Evolutionary conservation across 2,329 filamentous ascomycete species (phyloP), one percentile per base, ranked within the genome.

Genomic region (Atkinsonella hypoxylon): DNA sequence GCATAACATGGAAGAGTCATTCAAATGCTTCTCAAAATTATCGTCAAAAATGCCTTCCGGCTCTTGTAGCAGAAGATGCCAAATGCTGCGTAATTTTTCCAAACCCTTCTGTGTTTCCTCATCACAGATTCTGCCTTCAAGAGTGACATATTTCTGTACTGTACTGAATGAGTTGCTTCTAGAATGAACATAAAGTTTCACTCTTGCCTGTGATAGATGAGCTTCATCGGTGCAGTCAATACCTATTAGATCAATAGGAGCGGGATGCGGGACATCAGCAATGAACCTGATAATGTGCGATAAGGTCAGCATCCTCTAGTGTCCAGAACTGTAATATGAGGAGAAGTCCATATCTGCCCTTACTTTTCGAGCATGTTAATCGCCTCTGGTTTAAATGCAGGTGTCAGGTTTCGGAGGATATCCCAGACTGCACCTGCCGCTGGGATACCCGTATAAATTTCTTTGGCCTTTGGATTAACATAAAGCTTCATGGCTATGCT

Each of bases 21-120:
- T 52, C 6, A 53, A 12, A 15, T 50, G 50, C 47, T 51, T 54
- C 10, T 54, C 53, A 17, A 39, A 53, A 11, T 50, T 41, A 15
- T 56, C 52, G 17, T 51, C 45, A 13, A 38, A 13, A 31, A 50
- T 18, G 36, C 47, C 52, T 17, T 56, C 50, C 2, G 52, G 54
- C 40, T 53, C 46, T 43, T 56, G 54, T 12, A 53, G 48, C 13
- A 56, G n/a, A 7, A 56, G 52, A 20, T 54, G 52, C 54, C 54
- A 56, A 31, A 56, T 50, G 9, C 42, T 40, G 4, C 9, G 49
- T 11, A 56, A 34, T 8, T 45, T 36, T 18, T 36, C 20, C 36
- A 56, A 38, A 2, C 47, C 43, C 32, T 50, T 50, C 15, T 43
- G 15, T 1, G 50, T 54, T 3, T 50, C 38, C 20, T 51, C 45